Conservation (phyloP, 2,329 filamentous ascomycete genomes). For the Pestalotiopsis fici region DNA sequence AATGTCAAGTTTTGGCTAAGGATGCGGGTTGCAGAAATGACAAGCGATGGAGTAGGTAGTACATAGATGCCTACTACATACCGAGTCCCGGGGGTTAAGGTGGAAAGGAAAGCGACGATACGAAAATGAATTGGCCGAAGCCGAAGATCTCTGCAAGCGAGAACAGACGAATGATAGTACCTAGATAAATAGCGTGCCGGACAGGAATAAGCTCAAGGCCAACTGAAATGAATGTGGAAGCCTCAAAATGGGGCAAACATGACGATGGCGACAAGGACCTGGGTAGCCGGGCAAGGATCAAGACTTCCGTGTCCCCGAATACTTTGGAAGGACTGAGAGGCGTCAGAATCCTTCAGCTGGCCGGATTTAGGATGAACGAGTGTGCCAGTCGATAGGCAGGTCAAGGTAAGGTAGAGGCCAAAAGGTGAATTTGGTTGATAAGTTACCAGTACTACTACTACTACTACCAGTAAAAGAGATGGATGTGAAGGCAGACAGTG, state of each 20-base stretch:
- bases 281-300: neutral
- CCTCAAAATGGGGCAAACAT: neutral
- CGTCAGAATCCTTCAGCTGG: neutral
- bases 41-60: neutral
- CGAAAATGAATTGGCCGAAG: neutral
- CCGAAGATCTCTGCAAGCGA: neutral
- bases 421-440: neutral
- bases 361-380: neutral
- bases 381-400: neutral
- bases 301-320: neutral
- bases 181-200: neutral
- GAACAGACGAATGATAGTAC: neutral
- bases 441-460: too few species aligned
- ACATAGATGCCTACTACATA: neutral
- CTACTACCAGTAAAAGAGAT: too few species aligned
- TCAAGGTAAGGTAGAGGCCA: neutral
- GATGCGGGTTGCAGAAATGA: too few species aligned
- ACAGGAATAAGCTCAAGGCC: neutral
- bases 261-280: neutral
- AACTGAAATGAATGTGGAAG: constrained; percentile 1
- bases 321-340: neutral
- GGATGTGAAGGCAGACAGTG: too few species aligned
- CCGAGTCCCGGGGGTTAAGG: neutral
- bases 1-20: neutral
- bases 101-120: neutral